Percentiles rank a stretch among this genome's conserved stretches.
These are phyloP conservation scores for Hypoxylon sp. DNA, from an alignment of 2,329 filamentous ascomycete genomes.

Conservation along the genomic window DNA sequence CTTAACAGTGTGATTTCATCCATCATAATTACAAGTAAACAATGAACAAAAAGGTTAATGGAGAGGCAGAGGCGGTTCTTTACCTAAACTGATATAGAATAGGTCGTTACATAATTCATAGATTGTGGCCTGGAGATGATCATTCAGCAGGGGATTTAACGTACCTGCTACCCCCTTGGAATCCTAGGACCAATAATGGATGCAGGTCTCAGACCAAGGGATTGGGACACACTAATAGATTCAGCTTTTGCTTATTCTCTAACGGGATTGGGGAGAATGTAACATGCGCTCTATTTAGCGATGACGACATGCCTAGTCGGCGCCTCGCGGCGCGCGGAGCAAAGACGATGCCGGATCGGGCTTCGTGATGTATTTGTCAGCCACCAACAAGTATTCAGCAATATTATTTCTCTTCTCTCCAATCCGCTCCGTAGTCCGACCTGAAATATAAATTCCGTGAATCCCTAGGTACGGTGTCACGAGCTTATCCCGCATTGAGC, in stretches of 20 bases:
- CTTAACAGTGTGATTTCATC: neutral
- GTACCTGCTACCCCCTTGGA: neutral
- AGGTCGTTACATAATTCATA: neutral
- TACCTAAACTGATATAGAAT: neutral
- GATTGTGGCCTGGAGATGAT: neutral
- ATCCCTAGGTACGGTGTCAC: neutral
- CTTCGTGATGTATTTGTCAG: constrained; percentile 41
- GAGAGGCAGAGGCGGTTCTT: neutral
- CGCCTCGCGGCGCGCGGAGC: constrained; percentile 25
- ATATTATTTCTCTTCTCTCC: constrained; percentile 9
- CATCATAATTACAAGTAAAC: neutral
- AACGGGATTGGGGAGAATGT: neutral
- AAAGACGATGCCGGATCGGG: constrained; percentile 29
- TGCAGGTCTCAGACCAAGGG: constrained; percentile 12
- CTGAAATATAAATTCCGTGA: constrained; percentile 12
- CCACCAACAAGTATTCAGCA: constrained; percentile 7
- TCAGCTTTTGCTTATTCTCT: constrained; percentile 15
- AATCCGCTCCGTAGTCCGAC: constrained; percentile 19
- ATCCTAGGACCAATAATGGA: neutral
- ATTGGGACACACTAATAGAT: constrained; percentile 11
- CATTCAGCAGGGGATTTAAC: no score
- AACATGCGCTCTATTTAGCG: neutral
- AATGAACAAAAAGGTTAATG: neutral
- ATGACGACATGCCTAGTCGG: constrained; percentile 34
- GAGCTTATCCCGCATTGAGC: neutral